Base-by-base conservation (phyloP, 2,329 filamentous ascomycete genomes). In the Aspergillus neoniger region DNA sequence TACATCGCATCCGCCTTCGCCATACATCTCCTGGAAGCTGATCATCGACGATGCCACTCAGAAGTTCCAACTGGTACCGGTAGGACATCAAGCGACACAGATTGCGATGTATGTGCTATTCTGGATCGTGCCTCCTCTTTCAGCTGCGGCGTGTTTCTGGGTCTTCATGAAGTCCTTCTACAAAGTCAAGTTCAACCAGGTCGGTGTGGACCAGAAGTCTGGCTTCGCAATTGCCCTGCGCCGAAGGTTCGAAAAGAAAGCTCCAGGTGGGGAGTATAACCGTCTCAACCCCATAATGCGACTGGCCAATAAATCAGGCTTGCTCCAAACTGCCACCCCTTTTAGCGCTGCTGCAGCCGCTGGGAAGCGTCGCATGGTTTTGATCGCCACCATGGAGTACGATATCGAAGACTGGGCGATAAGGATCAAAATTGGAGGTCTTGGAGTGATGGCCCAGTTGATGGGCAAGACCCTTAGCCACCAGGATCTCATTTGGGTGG, bases 331-430 rank as follows among this genome's bases (percentile, higher is more conserved):
- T 48, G 72, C 62, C 19, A 70, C 73, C 9, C 69, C 69, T 2
- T 70, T 74, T 50, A 68, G 65, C 21, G 66, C 59, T 14, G 69
- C 69, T 44, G 49, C 49, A 12, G 64, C 66, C 14, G 64, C 66
- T 10, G 69, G 65, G 14, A 51, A 51, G 41, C 58, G 78, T 36
- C 77, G 84, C n/a, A 88, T 82, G 36, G 83, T 88, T 1, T 79
- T 89, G 23, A 87, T 89, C 54, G 87, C 85, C 9, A 89, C 87
- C 4, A 88, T 89, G 85, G 87, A 89, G 72, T 89, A 89, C 73
- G 86, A 89, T 63, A 88, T 89, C 62, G 85, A 87, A 57, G 87
- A 89, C 69, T 89, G 87, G 84, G 80, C 75, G 6, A 86, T 89
- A 75, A 89, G 88, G 73, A 86, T 89, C 76, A 89, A 89, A 75